Percentiles rank a stretch among this genome's conserved stretches.
Evolutionary conservation across 2,329 filamentous ascomycete species (phyloP).

Genomic region (Colletotrichum nymphaeae): DNA sequence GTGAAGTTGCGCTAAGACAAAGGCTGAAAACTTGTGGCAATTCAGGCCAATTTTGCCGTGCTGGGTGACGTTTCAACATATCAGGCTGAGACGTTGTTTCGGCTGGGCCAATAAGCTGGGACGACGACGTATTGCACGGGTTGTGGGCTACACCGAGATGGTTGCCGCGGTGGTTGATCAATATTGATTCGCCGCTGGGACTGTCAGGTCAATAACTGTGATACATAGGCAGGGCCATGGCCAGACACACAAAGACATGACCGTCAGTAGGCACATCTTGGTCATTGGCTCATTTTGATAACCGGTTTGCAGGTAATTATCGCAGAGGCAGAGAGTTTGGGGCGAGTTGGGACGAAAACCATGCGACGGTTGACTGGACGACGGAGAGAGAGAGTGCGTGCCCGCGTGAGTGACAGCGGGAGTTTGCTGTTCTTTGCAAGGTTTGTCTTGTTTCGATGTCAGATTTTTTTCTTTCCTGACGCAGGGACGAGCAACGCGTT

Average conservation of each 20-base stretch:
- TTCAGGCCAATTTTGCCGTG: not conserved
- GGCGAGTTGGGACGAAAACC: conserved; percentile 24
- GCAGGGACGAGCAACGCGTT: not conserved
- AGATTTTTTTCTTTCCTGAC: not conserved
- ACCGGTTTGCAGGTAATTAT: not conserved
- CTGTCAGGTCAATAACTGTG: not conserved
- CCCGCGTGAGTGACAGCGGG: conserved; percentile 29
- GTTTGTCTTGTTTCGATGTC: conserved; percentile 4
- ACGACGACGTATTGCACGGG: not conserved
- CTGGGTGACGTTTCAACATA: conserved; percentile 3
- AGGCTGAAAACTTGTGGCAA: not conserved
- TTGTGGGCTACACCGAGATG: not conserved
- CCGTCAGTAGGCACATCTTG: not conserved
- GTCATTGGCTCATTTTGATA: not conserved
- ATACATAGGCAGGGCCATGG: not conserved
- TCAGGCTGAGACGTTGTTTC: conserved; percentile 27
- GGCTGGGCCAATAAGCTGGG: not conserved
- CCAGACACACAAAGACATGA: not conserved
- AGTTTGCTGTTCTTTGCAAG: conserved; percentile 31
- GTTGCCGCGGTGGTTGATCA: not conserved
- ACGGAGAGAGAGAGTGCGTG: conserved; percentile 4
- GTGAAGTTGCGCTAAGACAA: not conserved
- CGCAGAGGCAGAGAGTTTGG: conserved; percentile 9
- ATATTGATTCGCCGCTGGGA: not conserved
- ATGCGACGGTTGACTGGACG: conserved; percentile 29